Evolutionary conservation across 495 filamentous ascomycete genomes (phyloP).

Genomic region (Penicillium tannophilum): DNA sequence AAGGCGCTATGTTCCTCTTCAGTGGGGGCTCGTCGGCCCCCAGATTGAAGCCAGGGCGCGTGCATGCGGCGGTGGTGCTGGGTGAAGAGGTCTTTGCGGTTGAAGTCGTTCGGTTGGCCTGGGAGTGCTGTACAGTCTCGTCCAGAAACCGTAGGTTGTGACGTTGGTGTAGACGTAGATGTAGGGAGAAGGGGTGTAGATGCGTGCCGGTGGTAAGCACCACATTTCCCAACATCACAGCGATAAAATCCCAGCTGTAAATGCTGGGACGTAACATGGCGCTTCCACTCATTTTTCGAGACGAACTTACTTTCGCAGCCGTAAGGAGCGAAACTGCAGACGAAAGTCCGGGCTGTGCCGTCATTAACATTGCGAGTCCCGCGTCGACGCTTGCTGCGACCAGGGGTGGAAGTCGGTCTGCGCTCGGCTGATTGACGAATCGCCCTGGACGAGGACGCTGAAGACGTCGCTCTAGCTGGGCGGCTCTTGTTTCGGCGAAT

Average conservation of each 20-base stretch:
- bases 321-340: conserved; percentile 79
- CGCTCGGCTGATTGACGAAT: conserved; percentile 14
- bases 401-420: conserved; percentile 12
- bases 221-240: conserved; percentile 71
- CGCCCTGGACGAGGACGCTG: conserved; percentile 2
- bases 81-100: conserved; percentile 91
- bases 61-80: conserved; percentile 97
- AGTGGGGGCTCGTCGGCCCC: conserved; percentile 35
- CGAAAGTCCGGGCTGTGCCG: conserved; percentile 64
- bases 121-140: conserved; percentile 4
- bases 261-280: conserved; percentile 83
- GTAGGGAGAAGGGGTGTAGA: conserved; percentile 14
- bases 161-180: conserved; percentile 9
- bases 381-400: conserved; percentile 15
- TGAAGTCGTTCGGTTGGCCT: conserved; percentile 66
- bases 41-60: conserved; percentile 43
- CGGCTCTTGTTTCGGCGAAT: conserved; percentile 8
- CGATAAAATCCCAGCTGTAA: conserved; percentile 77
- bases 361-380: conserved; percentile 15
- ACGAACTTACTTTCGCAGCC: conserved; percentile 84
- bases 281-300: conserved; percentile 97
- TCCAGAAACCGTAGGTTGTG: conserved; percentile 14
- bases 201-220: conserved; percentile 13
- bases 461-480: background rate
- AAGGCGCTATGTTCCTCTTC: conserved; percentile 38